A percentile compares a stretch with the other conserved stretches of the same genome.
Conservation (phyloP, 257 asterid species). For the Solanum pimpinellifolium region DNA sequence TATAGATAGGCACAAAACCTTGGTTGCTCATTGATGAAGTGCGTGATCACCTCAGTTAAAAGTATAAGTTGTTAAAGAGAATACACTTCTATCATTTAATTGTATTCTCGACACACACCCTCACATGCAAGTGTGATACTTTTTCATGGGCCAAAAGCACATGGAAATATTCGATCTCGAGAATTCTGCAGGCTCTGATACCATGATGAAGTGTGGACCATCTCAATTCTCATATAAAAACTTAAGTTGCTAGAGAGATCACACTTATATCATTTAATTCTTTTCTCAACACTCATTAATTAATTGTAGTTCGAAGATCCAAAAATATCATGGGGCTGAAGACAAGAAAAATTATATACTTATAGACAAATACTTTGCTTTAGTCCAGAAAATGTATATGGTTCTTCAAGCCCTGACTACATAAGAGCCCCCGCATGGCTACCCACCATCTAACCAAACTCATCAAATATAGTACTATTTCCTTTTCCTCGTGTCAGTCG, state of each 20-base stretch:
- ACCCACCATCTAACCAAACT: not conserved
- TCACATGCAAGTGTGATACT: no score
- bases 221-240: no score
- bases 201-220: no score
- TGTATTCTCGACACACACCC: no score
- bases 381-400: not conserved
- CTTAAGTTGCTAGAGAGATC: no score
- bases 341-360: not conserved
- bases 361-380: not conserved
- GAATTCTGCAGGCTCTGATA: no score
- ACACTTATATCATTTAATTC: no score
- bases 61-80: no score
- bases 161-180: no score
- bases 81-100: no score
- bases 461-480: not conserved
- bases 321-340: not conserved
- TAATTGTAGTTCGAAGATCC: not conserved
- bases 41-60: no score
- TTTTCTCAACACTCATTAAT: not conserved
- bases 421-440: not conserved
- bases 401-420: not conserved
- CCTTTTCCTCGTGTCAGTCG: not conserved
- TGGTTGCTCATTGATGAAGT: not conserved
- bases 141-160: no score
- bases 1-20: not conserved